A percentile compares a stretch with the other conserved stretches of the same genome.
Evolutionary conservation across 176 grass and related monocot species (phyloP).

Genomic region (Carex parvula): DNA sequence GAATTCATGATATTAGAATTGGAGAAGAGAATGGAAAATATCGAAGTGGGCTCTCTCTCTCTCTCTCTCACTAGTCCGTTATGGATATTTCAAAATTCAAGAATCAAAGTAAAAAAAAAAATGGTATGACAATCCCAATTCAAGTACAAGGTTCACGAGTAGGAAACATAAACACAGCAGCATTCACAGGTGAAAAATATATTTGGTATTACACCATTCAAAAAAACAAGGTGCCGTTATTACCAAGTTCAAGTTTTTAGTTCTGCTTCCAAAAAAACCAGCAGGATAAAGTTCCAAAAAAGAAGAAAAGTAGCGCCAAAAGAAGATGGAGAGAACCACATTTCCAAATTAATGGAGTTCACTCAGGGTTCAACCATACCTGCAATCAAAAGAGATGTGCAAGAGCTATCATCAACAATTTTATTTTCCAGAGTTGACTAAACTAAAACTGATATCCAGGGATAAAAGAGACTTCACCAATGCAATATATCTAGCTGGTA

Average conservation of each 20-base stretch:
- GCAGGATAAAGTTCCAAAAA: constrained; percentile 22
- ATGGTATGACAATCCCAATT: neutral
- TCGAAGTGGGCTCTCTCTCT: too few relatives aligned
- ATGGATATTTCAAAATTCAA: neutral
- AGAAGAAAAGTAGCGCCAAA: neutral
- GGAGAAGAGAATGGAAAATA: too few relatives aligned
- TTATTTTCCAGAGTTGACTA: neutral
- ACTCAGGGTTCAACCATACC: constrained; percentile 9
- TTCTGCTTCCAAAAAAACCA: constrained; percentile 28
- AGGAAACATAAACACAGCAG: constrained; percentile 4
- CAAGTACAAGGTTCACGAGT: neutral
- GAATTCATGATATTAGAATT: neutral
- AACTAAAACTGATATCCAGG: neutral
- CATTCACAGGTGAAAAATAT: neutral
- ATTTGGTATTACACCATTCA: constrained; percentile 26
- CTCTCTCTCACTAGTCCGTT: neutral
- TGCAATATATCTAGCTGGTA: neutral
- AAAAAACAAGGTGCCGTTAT: constrained; percentile 28
- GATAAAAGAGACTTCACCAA: neutral
- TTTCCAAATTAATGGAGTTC: constrained; percentile 21
- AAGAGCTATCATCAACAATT: neutral
- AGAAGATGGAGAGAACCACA: constrained; percentile 16
- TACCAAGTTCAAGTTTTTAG: neutral
- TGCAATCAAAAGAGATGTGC: neutral
- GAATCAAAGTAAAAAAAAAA: neutral